Evolutionary conservation across 2,329 filamentous ascomycete species (phyloP), one percentile per base, ranked within the genome.

Genomic region (Dactylellina leptospora): DNA sequence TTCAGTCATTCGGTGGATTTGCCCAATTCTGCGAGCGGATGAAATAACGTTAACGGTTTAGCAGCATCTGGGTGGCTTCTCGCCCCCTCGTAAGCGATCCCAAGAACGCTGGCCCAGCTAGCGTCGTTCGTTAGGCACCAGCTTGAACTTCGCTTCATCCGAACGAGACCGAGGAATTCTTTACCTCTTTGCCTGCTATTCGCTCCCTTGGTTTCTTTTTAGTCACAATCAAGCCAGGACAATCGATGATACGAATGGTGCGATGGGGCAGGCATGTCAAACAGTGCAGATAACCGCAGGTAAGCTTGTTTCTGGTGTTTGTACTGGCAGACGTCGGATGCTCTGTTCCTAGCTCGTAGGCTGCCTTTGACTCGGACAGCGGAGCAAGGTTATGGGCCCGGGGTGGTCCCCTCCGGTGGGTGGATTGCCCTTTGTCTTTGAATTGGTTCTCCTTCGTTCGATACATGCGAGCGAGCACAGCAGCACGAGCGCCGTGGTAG

Each of bases 91-190:
- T 63, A 71, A 71, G 64, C 64, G 64, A 70, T 60, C 50, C 50
- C 47, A 51, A 61, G 50, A 70, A 50, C 58, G 8, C 40, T 11
- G 36, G 27, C 28, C 66, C 53, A 59, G 38, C 47, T 63, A 71
- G 66, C 66, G 66, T 71, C 66, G 63, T 71, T 50, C 51, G 45
- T 51, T 71, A 71, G 66, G 66, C 66, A 71, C 58, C 58, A 63
- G 58, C 66, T 53, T 63, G 58, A 63, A 48, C 25, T 53, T 61
- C 58, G 66, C 66, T 62, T 71, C 58, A 71, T 63, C 66, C 66
- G 66, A 71, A 63, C 36, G 25, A 71, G 58, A 71, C 66, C 66
- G 59, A 71, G 58, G 66, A 58, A 58, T 62, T 62, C 56, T 71
- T 71, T 61, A 70, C 55, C 42, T n/a, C 42, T 45, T 58, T 68